Evolutionary conservation across 164 flowering plant species (phyloP).

Genomic region (Stephania japonica): DNA sequence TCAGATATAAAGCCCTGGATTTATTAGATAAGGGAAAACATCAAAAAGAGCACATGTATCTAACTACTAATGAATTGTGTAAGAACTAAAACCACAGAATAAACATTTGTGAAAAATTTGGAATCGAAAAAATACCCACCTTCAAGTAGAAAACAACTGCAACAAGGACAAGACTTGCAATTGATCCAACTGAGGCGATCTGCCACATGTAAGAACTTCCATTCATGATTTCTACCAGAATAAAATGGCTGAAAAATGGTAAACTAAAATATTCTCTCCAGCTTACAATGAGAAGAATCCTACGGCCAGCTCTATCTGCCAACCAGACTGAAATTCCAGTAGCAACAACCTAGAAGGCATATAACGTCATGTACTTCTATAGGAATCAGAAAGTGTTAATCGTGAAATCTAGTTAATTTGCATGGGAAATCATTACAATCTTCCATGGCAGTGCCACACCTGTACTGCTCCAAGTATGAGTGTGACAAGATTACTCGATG

Average conservation of each 20-base stretch:
- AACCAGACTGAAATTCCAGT: conserved; percentile 80
- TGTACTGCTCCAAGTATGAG: conserved; percentile 76
- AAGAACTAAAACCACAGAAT: neutral
- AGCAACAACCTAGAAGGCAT: conserved; percentile 54
- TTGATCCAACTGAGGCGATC: conserved; percentile 77
- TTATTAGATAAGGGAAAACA: neutral
- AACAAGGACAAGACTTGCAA: conserved; percentile 67
- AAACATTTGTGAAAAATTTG: neutral
- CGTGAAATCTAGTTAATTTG: neutral
- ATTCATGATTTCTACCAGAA: neutral
- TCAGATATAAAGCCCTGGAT: conserved; percentile 38
- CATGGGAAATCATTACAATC: neutral
- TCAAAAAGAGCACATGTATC: conserved; percentile 2
- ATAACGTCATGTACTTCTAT: neutral
- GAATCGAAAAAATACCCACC: conserved; percentile 30
- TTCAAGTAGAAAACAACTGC: conserved; percentile 63
- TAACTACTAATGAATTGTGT: no score
- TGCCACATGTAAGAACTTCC: conserved; percentile 14
- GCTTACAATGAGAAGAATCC: conserved; percentile 80
- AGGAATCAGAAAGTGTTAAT: neutral
- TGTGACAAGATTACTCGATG: conserved; percentile 69
- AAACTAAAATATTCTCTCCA: neutral
- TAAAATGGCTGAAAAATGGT: neutral
- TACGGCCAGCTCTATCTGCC: conserved; percentile 80
- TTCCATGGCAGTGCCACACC: conserved; percentile 29